These are phyloP conservation scores for Neurospora sp. DNA, from an alignment of 495 filamentous ascomycete genomes.

Conservation along the genomic window DNA sequence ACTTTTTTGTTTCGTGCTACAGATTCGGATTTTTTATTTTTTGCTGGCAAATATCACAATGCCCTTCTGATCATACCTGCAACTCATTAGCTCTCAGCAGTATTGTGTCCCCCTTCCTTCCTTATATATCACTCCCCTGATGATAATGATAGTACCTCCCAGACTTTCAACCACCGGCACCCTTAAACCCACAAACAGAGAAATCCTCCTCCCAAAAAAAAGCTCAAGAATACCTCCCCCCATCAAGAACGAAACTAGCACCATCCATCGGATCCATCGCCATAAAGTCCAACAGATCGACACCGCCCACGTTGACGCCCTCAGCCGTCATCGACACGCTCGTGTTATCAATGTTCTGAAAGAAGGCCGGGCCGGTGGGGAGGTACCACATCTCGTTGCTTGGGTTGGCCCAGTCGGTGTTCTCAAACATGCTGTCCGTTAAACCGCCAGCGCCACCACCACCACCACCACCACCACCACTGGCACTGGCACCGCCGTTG, in stretches of 20 bases:
- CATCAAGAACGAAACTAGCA: constrained; percentile 26
- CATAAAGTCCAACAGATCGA: constrained; percentile 49
- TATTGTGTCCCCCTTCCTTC: neutral
- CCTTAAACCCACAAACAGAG: no score
- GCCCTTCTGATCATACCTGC: neutral
- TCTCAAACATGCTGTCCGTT: constrained; percentile 22
- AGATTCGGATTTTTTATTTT: neutral
- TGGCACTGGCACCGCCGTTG: neutral
- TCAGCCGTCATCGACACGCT: constrained; percentile 48
- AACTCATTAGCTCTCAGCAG: neutral
- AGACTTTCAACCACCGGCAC: neutral
- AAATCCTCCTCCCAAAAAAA: no score
- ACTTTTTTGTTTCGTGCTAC: neutral
- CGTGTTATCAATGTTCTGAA: constrained; percentile 41
- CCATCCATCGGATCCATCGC: constrained; percentile 36
- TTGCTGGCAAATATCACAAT: neutral
- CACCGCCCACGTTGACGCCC: constrained; percentile 45
- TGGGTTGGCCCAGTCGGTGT: constrained; percentile 33
- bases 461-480: neutral
- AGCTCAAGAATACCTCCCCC: neutral
- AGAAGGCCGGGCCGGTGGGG: constrained; percentile 42
- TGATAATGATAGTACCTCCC: neutral
- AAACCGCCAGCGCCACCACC: neutral
- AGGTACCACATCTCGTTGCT: constrained; percentile 48
- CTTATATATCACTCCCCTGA: neutral